Evolutionary conservation across 805 yeast genomes (phyloP).

Genomic region (Metschnikowia bowlesiae): DNA sequence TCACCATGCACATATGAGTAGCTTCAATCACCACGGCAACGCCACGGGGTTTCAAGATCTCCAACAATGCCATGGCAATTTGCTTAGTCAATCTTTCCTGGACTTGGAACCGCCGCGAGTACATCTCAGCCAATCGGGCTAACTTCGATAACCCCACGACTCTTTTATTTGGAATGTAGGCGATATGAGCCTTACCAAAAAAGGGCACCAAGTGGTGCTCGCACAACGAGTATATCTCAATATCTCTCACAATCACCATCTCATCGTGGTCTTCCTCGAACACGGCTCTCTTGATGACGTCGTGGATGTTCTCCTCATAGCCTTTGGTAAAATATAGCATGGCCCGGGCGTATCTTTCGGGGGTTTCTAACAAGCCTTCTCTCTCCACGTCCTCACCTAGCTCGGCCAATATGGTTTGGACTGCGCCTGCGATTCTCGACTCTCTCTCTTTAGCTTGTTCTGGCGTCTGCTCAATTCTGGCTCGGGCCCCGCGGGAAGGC

Average conservation of each 20-base stretch:
- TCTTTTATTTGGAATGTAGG: conserved; percentile 92
- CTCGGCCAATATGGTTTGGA: conserved; percentile 68
- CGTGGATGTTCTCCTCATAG: conserved; percentile 88
- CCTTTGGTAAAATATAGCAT: conserved; percentile 96
- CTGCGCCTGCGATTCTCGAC: conserved; percentile 78
- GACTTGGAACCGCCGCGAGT: conserved; percentile 92
- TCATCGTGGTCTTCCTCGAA: conserved; percentile 98
- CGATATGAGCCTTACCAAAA: conserved; percentile 94
- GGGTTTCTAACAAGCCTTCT: conserved; percentile 90
- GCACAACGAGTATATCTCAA: conserved; percentile 86
- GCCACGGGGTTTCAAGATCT: conserved; percentile 88
- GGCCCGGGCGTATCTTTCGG: conserved; percentile 94
- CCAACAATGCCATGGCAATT: conserved; percentile 92
- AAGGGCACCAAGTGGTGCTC: conserved; percentile 98
- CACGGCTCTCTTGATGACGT: conserved; percentile 90
- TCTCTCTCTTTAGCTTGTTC: conserved; percentile 67
- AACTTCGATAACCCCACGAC: conserved; percentile 90
- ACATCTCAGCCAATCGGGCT: conserved; percentile 96
- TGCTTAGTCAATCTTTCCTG: conserved; percentile 96
- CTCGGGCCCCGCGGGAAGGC: conserved; percentile 86
- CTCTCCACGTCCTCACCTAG: conserved; percentile 87
- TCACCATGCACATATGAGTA: conserved; percentile 98
- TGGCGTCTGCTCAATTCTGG: conserved; percentile 62
- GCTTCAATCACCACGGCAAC: conserved; percentile 99
- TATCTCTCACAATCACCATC: conserved; percentile 96